Conservation (phyloP, 257 asterid genomes). For the Paraleonurus japonicus region DNA sequence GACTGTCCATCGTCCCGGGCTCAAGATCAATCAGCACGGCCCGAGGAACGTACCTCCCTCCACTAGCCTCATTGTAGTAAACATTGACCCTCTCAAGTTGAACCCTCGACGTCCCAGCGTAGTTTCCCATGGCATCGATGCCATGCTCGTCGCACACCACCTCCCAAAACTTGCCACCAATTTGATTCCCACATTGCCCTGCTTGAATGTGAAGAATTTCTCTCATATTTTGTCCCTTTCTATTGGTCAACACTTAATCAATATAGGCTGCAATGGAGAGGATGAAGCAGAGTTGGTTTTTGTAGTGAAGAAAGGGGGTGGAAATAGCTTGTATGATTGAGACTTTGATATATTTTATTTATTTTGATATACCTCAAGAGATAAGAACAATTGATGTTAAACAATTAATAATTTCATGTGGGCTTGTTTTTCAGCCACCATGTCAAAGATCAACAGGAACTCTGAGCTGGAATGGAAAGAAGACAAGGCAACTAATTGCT, state of each 20-base stretch:
- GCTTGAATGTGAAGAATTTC: constrained; percentile 77
- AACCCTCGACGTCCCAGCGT: constrained; percentile 39
- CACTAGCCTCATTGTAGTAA: constrained; percentile 73
- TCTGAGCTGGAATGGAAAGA: constrained; percentile 54
- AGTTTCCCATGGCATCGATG: constrained; percentile 48
- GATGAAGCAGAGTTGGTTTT: constrained; percentile 27
- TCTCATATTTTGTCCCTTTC: constrained; percentile 34
- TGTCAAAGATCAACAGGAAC: constrained; percentile 48
- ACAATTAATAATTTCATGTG: constrained; percentile 50
- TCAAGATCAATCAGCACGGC: constrained; percentile 75
- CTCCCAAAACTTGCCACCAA: constrained; percentile 78
- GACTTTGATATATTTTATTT: constrained; percentile 41
- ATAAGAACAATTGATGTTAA: constrained; percentile 29
- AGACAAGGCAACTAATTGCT: constrained; percentile 45
- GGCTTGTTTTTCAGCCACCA: constrained; percentile 47
- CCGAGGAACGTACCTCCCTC: constrained; percentile 67
- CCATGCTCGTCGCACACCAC: constrained; percentile 73
- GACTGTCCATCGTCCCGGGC: constrained; percentile 76
- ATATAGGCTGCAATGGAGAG: not conserved
- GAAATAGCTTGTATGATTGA: constrained; percentile 31
- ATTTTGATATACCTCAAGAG: not conserved
- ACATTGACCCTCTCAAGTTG: constrained; percentile 72
- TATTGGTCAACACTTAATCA: not conserved
- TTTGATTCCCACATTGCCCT: constrained; percentile 79
- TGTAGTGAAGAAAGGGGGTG: constrained; percentile 31